Conservation (phyloP, 1,284 basidiomycete species). For the Lentinula novae-zelandiae region DNA sequence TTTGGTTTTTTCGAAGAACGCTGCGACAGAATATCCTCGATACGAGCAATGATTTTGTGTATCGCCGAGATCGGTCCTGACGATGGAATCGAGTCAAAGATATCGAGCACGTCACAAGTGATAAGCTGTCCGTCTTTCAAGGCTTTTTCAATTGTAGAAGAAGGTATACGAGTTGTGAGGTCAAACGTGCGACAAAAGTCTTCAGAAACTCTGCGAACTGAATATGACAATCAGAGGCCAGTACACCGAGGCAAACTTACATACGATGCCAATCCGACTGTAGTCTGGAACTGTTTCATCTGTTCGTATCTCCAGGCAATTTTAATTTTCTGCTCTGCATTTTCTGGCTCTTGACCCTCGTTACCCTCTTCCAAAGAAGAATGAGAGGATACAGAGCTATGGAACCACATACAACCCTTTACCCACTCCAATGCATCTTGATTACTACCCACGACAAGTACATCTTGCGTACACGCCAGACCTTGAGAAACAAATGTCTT, state of each 20-base stretch:
- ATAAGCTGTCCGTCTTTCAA: conserved; percentile 33
- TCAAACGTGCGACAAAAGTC: conserved; percentile 74
- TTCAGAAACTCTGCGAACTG: conserved; percentile 42
- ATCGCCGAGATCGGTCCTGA: background rate
- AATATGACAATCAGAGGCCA: conserved; percentile 17
- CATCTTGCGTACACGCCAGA: conserved; percentile 64
- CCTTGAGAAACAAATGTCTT: conserved; percentile 91
- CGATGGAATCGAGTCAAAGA: background rate
- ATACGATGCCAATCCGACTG: conserved; percentile 53
- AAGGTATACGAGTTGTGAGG: conserved; percentile 58
- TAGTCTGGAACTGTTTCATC: conserved; percentile 90
- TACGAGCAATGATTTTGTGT: background rate
- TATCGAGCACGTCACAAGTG: conserved; percentile 25
- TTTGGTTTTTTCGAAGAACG: conserved; percentile 19
- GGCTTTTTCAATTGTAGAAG: conserved; percentile 42
- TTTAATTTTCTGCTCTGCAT: conserved; percentile 53
- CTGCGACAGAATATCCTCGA: conserved; percentile 10
- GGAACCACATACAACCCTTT: conserved; percentile 77
- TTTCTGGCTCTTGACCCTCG: conserved; percentile 35
- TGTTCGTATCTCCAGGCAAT: conserved; percentile 96
- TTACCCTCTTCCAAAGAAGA: conserved; percentile 32
- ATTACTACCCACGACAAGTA: conserved; percentile 63
- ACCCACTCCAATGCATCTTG: conserved; percentile 50
- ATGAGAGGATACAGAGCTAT: conserved; percentile 27
- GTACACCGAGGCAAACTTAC: conserved; percentile 26